Conservation (phyloP, 2,329 filamentous ascomycete genomes). For the Apiospora kogelbergensis region DNA sequence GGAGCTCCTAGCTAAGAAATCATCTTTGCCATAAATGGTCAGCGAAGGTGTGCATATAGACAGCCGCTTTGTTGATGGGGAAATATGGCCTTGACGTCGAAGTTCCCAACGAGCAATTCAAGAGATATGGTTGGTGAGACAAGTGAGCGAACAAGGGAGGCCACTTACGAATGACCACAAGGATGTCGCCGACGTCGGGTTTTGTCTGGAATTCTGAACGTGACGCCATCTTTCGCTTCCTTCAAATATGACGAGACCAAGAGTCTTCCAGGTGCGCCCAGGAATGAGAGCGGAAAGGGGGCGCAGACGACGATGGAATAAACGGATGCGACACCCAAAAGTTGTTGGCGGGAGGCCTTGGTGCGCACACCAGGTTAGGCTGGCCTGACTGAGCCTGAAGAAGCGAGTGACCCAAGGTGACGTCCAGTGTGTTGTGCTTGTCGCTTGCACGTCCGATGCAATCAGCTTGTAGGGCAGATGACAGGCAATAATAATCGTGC, state of each 20-base stretch:
- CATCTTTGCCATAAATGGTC: constrained; percentile 56
- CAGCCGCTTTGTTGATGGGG: neutral
- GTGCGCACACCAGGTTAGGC: neutral
- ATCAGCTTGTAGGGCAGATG: neutral
- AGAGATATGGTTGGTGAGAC: neutral
- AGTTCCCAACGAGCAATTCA: neutral
- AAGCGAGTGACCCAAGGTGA: neutral
- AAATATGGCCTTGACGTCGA: neutral
- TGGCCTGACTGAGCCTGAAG: neutral
- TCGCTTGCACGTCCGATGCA: neutral
- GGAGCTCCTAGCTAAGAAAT: constrained; percentile 86
- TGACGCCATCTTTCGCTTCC: constrained; percentile 6
- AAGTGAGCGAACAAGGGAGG: neutral
- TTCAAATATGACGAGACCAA: neutral
- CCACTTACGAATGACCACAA: constrained; percentile 71
- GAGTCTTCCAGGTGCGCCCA: neutral
- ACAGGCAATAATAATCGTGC: neutral
- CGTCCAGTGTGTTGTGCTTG: neutral
- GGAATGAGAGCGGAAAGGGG: neutral
- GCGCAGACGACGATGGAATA: neutral
- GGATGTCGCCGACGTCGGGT: constrained; percentile 65
- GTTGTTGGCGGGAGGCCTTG: neutral
- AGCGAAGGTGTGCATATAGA: neutral
- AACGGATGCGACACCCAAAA: neutral
- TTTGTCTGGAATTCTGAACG: constrained; percentile 37